Evolutionary conservation across 805 yeast species (phyloP), one percentile per base, ranked within the genome.

Genomic region (Hanseniaspora hatyaiensis): DNA sequence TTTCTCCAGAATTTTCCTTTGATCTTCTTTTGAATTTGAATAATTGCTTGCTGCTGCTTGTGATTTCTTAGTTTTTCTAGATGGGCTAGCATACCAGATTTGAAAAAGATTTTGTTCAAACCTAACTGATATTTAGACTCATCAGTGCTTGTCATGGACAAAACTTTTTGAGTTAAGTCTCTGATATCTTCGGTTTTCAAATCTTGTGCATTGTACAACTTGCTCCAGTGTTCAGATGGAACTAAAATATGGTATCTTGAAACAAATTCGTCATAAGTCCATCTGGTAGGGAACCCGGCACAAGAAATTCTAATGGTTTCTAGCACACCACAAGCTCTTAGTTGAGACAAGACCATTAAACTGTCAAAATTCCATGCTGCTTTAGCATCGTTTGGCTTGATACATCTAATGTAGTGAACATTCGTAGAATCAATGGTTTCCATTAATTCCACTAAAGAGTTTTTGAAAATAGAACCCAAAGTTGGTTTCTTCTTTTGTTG

Each of bases 321-420:
- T 55, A 89, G 71, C 40, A 89, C 97, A 81, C 98, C 98, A 71
- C 98, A 89, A 5, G 98, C 98, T 62, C 98, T 77, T 53, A 89
- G 72, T 65, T 89, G 98, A 5, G 94, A 81, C 52, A 92, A 71
- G 12, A 89, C 97, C 96, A 89, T 88, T 36, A 87, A 73, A 13
- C 94, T 86, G 59, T 87, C 95, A 65, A 89, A 89, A 62, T 80
- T 82, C 97, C 98, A 89, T 1, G 97, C 95, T 52, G 77, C 80
- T 65, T 92, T 89, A 53, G 78, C 80, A 58, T 87, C 96, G 63
- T 89, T 89, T 5, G 98, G 97, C 65, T 89, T 89, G 61, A 92
- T 89, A 71, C 98, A 89, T 62, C 98, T 81, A 61, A 89, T 89
- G 60, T 89, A 89, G 64, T 89, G 98, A 32, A 82, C 98, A 63